Base-by-base conservation (phyloP, 768 basidiomycete species). In the Porpolomopsis calyptriformis region DNA sequence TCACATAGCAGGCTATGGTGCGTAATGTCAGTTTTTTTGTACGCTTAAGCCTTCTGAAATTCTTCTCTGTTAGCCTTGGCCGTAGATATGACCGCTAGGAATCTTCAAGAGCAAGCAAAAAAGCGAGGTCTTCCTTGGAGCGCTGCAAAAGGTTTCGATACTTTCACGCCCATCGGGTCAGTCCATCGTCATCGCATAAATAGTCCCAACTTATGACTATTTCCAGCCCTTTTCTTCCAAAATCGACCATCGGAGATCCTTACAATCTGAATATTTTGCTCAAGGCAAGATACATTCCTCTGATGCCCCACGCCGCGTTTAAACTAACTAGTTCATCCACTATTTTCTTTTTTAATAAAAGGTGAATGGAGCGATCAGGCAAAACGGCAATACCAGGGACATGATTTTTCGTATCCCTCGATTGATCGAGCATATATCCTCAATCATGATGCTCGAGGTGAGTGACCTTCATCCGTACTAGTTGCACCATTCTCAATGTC, bases 401-500 rank as follows among this genome's bases (percentile, higher is more conserved):
- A 96, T 97, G 92, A 85, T 96, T 36, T 94, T 93, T 70, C 74
- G 72, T 24, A 91, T 98, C 29, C 90, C 92, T 1, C 72, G 77
- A 18, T 72, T 98, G 41, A 84, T 98, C 52, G 78, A 85, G 52
- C 92, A 94, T 57, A 74, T 94, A 46, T 94, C 92, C 2, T 86
- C 89, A 3, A 93, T 99, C 63, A 96, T 98, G 92, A 82, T 84
- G 0, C 73, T 99, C n/a, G 91, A 96, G 74, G 92, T 85, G 12
- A 39, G 69, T 56, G 36, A 12, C 37, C 45, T 40, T 19, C n/a
- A 16, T 34, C 14, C 18, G 39, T 24, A 38, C 40, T 18, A 26
- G 11, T 19, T 9, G 37, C n/a, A 39, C 11, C 25, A 4, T 40
- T 37, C 25, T 5, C 33, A 27, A 6, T 9, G 18, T 20, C 18